Evolutionary conservation across 106 monocot species (phyloP), one percentile per base, ranked within the genome.

Genomic region (Dendrobium catenatum): DNA sequence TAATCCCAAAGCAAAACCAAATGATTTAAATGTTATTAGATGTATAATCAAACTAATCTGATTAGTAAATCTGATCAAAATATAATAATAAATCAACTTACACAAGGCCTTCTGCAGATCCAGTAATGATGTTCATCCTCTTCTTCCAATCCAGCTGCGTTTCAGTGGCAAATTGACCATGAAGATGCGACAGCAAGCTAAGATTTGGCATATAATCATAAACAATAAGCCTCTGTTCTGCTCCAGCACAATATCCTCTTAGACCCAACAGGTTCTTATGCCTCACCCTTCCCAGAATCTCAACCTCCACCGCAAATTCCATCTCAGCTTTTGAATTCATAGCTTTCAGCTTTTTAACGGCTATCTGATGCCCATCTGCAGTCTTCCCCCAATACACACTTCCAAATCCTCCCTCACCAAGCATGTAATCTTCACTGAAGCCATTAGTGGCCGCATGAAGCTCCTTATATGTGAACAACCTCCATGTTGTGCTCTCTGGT

Each of bases 121-220:
- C 90, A 4, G 85, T 11, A 9, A 86, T 81, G 64, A 90, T 72
- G n/a, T 79, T 79, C 80, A 90, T 85, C 79, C 85, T 74, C 13
- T 78, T 80, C 26, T 72, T 81, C 90, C 90, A 90, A 49, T 87
- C 87, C 2, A 90, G 79, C 5, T 24, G 73, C n/a, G 55, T 73
- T 5, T 90, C 87, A 22, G 40, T 70, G 1, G 87, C 73, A 8
- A 83, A 87, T 42, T 87, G 79, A 54, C 87, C 90, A 15, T 90
- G 88, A 75, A 91, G 87, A 75, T 92, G 91, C 1, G 89, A 84
- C 7, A 84, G 68, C 22, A 92, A 72, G 77, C 91, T 92, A 17
- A 86, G 84, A 37, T 92, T 92, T 20, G 87, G 87, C 91, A 92
- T 87, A 85, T 92, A 89, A 42, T 92, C 91, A 29, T 92, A 92